These are phyloP conservation scores for Ustilago lituana DNA, from an alignment of 1,284 basidiomycete species.

Conservation along the genomic window DNA sequence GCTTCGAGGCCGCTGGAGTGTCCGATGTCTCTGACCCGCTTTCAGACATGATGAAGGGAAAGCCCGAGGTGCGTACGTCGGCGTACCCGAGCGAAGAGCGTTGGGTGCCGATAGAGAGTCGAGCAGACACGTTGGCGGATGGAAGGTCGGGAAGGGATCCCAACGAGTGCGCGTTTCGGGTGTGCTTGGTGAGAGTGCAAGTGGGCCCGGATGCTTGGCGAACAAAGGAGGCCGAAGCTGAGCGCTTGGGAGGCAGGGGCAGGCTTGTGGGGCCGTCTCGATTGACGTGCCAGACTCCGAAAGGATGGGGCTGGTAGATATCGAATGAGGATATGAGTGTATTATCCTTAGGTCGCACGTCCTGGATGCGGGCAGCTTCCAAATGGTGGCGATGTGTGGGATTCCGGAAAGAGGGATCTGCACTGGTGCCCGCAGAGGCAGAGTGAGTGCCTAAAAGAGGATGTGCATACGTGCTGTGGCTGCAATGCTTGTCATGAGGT, in stretches of 20 bases:
- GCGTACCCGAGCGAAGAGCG: constrained; percentile 38
- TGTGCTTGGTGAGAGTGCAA: constrained; percentile 3
- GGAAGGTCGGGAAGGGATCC: constrained; percentile 33
- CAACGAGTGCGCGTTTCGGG: constrained; percentile 37
- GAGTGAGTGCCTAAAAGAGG: constrained; percentile 3
- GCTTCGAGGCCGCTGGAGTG: constrained; percentile 33
- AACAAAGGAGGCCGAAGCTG: constrained; percentile 23
- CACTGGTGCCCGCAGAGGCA: constrained; percentile 8
- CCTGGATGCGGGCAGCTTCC: neutral
- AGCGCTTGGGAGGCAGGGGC: constrained; percentile 26
- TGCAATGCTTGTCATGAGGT: neutral
- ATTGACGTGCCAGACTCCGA: constrained; percentile 35
- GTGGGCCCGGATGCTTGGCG: constrained; percentile 3
- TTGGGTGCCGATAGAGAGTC: constrained; percentile 4
- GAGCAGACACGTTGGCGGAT: constrained; percentile 30
- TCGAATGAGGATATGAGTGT: constrained; percentile 1
- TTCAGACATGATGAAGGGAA: constrained; percentile 48
- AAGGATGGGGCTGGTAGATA: constrained; percentile 34
- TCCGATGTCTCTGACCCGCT: constrained; percentile 32
- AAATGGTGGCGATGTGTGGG: neutral
- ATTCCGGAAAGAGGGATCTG: neutral
- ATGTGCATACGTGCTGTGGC: constrained; percentile 7
- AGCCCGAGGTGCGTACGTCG: constrained; percentile 39
- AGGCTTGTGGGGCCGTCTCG: constrained; percentile 35
- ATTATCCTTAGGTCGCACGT: neutral